Percentiles rank a stretch among this genome's conserved stretches.
These are phyloP conservation scores for Penicillium nucicola DNA, from an alignment of 495 filamentous ascomycete species.

Conservation along the genomic window DNA sequence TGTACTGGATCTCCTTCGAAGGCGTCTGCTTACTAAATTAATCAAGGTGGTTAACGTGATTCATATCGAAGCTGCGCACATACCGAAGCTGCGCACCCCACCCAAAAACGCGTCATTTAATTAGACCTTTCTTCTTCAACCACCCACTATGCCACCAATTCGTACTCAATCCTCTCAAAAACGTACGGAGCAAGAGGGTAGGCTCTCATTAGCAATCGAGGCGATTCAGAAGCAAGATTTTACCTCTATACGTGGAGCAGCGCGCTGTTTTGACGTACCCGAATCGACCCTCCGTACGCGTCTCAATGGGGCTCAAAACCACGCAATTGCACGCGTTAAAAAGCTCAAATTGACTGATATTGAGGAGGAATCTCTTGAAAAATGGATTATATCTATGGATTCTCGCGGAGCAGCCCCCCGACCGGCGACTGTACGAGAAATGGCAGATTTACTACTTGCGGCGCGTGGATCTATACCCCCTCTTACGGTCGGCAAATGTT, in stretches of 20 bases:
- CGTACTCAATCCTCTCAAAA: no score
- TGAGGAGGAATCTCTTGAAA: constrained; percentile 8
- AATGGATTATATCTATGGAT: constrained; percentile 9
- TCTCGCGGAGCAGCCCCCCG: constrained; percentile 1
- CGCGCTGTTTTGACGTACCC: constrained; percentile 3
- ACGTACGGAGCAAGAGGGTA: neutral
- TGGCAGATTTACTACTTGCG: neutral
- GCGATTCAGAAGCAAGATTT: constrained; percentile 6
- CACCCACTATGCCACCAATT: no score
- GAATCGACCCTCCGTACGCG: no score
- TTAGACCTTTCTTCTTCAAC: no score
- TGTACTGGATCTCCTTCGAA: no score
- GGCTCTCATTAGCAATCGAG: constrained; percentile 7
- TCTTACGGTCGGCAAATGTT: neutral
- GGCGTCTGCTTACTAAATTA: no score
- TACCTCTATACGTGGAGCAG: neutral
- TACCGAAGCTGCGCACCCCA: no score
- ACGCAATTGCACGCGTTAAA: neutral
- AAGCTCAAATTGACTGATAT: constrained; percentile 4
- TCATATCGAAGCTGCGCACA: no score
- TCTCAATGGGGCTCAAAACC: neutral
- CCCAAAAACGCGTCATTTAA: no score
- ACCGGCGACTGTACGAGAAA: neutral
- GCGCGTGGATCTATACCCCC: neutral
- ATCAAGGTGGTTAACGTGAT: no score